phyloP scores from a whole-genome alignment of 2,329 filamentous ascomycete species.

The Zasmidium cellare region DNA sequence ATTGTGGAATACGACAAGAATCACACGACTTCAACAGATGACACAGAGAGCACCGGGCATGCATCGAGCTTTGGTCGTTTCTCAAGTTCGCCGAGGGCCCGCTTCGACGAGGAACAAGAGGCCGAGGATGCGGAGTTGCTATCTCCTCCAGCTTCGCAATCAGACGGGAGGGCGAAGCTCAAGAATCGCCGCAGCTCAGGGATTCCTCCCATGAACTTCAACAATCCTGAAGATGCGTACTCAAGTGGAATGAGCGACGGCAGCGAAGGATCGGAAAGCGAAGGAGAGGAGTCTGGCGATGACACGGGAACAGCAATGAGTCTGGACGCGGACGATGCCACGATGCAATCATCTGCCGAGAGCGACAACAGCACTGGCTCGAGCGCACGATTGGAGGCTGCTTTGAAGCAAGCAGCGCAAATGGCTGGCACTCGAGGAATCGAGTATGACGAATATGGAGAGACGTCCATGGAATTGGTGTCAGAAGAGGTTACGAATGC shows the following conservation, averaged over 20 bases:
- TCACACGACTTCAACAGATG: slow-evolving; percentile 71
- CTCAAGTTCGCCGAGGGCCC: slow-evolving; percentile 34
- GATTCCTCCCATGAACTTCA: slow-evolving; percentile 64
- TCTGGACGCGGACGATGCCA: slow-evolving; percentile 62
- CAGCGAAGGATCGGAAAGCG: slow-evolving; percentile 57
- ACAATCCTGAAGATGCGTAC: slow-evolving; percentile 63
- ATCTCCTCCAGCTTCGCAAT: slow-evolving; percentile 54
- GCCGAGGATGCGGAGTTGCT: slow-evolving; percentile 40
- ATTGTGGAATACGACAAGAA: slow-evolving; percentile 86
- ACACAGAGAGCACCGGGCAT: slow-evolving; percentile 71
- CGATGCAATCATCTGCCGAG: slow-evolving; percentile 27
- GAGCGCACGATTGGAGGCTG: slow-evolving; percentile 73
- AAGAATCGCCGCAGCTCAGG: slow-evolving; percentile 64
- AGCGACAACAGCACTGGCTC: slow-evolving; percentile 60
- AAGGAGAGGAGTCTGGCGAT: slow-evolving; percentile 54
- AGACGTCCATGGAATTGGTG: slow-evolving; percentile 54
- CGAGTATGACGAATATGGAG: slow-evolving; percentile 56
- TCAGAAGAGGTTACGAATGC: slow-evolving; percentile 73
- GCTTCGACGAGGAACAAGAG: slow-evolving; percentile 58
- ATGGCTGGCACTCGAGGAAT: slow-evolving; percentile 73
- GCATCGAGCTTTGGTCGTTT: slow-evolving; percentile 61
- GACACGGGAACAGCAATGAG: slow-evolving; percentile 81
- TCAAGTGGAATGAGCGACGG: slow-evolving; percentile 74
- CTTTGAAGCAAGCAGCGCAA: slow-evolving; percentile 71
- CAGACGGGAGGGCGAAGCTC: slow-evolving; percentile 65